Evolutionary conservation across 2,329 filamentous ascomycete species (phyloP).

Genomic region (Proliferodiscus dingleyae): DNA sequence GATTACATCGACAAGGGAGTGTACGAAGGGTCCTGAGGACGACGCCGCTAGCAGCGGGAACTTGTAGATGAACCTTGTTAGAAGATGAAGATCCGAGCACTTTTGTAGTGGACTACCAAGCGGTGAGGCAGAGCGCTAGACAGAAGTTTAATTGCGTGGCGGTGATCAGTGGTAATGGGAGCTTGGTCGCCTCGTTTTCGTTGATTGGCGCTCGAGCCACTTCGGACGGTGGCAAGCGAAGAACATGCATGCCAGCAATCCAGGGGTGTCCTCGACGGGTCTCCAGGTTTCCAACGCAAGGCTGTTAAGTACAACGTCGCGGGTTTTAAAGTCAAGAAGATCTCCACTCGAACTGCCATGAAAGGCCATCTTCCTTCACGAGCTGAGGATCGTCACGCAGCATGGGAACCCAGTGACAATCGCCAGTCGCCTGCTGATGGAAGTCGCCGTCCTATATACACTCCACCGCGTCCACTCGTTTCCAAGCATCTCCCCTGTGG

Average conservation of each 20-base stretch:
- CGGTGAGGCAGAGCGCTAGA: slow-evolving; percentile 2
- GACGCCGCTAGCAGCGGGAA: neutral
- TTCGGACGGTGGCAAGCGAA: neutral
- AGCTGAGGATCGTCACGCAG: neutral
- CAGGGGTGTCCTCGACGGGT: too few relatives aligned
- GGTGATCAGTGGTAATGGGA: too few relatives aligned
- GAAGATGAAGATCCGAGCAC: neutral
- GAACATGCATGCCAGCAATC: neutral
- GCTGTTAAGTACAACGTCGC: neutral
- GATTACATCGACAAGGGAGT: too few relatives aligned
- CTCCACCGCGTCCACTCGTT: neutral
- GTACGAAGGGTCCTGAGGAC: too few relatives aligned
- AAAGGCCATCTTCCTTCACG: too few relatives aligned
- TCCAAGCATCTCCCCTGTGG: slow-evolving; percentile 2
- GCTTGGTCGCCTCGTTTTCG: neutral
- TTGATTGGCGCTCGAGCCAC: neutral
- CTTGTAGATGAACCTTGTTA: neutral
- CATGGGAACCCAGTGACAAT: neutral
- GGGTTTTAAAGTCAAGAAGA: slow-evolving; percentile 1
- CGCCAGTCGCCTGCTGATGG: neutral
- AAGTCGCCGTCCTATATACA: neutral
- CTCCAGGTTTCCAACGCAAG: too few relatives aligned
- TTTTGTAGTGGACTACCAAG: neutral
- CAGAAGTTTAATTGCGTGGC: neutral
- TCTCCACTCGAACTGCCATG: neutral